These are phyloP conservation scores for Daldinia sp. DNA, from an alignment of 2,329 filamentous ascomycete species.

Conservation along the genomic window DNA sequence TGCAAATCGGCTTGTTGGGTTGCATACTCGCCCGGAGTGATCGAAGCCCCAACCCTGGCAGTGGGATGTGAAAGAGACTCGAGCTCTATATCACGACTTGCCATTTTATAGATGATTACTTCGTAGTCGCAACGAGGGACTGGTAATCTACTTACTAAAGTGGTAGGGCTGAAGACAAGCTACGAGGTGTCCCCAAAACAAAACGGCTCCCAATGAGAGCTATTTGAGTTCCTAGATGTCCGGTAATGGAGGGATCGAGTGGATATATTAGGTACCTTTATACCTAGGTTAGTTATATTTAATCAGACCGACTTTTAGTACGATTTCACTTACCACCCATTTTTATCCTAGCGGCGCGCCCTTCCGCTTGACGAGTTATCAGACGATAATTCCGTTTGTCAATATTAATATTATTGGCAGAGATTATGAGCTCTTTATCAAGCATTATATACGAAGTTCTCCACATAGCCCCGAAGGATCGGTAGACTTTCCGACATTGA, in stretches of 20 bases:
- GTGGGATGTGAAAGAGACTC: slow-evolving; percentile 13
- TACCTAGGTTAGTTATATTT: too few species aligned
- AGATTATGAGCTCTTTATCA: not conserved
- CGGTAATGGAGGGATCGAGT: slow-evolving; percentile 22
- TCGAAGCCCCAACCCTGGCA: slow-evolving; percentile 1
- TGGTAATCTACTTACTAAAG: not conserved
- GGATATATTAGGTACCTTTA: too few species aligned
- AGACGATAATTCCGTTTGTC: not conserved
- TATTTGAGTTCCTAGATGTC: slow-evolving; percentile 12
- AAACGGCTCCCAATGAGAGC: not conserved
- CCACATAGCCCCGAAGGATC: not conserved
- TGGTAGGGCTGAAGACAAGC: not conserved
- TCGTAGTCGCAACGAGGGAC: not conserved
- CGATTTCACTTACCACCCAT: slow-evolving; percentile 10
- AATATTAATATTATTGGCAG: slow-evolving; percentile 9
- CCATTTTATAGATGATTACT: slow-evolving; percentile 18
- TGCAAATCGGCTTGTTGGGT: not conserved
- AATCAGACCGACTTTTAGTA: slow-evolving; percentile 22
- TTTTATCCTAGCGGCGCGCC: slow-evolving; percentile 9
- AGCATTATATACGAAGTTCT: not conserved
- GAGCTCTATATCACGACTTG: slow-evolving; percentile 27
- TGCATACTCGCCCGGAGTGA: not conserved
- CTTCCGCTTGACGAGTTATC: not conserved
- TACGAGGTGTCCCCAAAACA: not conserved
- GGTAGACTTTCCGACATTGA: not conserved